phyloP scores from a whole-genome alignment of 257 asterid genomes.

The Solanum neorickii region DNA sequence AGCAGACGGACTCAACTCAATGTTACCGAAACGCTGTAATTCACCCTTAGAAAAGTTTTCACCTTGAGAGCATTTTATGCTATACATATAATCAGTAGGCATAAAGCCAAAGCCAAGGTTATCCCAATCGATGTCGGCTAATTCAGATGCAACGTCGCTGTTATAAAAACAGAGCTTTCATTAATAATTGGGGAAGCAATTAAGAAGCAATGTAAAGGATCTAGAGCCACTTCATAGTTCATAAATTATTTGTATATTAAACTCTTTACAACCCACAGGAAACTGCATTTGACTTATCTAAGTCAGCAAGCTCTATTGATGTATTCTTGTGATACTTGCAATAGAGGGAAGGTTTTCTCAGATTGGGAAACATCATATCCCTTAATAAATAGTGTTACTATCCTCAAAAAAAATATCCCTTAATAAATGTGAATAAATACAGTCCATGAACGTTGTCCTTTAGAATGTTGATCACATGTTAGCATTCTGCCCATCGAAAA shows the following conservation, averaged over 20 bases:
- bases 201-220: background rate
- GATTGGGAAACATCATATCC: background rate
- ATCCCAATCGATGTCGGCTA: conserved; percentile 85
- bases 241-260: background rate
- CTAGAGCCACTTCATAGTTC: background rate
- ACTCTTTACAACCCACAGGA: background rate
- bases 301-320: background rate
- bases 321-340: background rate
- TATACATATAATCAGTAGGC: conserved; percentile 88
- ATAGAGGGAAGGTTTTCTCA: background rate
- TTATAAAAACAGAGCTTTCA: background rate
- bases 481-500: background rate
- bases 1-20: conserved; percentile 90
- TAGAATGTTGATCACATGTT: background rate
- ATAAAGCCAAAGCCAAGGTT: conserved; percentile 68
- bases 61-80: conserved; percentile 70
- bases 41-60: conserved; percentile 66
- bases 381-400: background rate
- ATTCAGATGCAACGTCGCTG: conserved; percentile 47
- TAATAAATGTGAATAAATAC: background rate
- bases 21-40: conserved; percentile 79
- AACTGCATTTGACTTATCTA: background rate
- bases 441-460: background rate
- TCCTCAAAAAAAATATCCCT: background rate
- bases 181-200: background rate